Evolutionary conservation across 371 early-diverging fungal genomes (phyloP).

Genomic region (Lichtheimia corymbifera): DNA sequence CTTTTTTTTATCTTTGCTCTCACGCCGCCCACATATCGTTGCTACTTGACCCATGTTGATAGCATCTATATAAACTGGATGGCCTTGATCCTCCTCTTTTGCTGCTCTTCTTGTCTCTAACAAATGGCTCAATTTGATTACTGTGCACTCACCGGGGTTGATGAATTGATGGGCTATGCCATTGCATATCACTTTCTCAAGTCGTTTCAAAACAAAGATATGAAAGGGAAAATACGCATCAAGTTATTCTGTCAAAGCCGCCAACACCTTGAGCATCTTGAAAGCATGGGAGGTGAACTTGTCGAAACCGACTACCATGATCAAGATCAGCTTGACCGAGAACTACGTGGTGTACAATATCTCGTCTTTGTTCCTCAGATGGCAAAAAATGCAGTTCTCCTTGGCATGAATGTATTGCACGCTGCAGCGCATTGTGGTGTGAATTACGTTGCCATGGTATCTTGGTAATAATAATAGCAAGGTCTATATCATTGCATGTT

Average conservation of each 20-base stretch:
- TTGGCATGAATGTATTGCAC: slow-evolving; percentile 26
- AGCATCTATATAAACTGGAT: too few species aligned
- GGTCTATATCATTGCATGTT: not conserved
- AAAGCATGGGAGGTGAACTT: slow-evolving; percentile 32
- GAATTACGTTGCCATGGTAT: slow-evolving; percentile 27
- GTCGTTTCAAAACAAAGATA: slow-evolving; percentile 1
- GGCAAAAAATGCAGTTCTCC: slow-evolving; percentile 21
- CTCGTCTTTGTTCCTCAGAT: slow-evolving; percentile 29
- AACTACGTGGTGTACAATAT: slow-evolving; percentile 14
- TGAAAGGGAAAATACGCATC: not conserved
- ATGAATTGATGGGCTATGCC: slow-evolving; percentile 30
- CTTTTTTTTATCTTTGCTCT: too few species aligned
- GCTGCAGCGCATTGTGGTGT: slow-evolving; percentile 20
- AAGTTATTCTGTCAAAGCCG: slow-evolving; percentile 29
- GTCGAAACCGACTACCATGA: slow-evolving; percentile 26
- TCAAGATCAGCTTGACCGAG: slow-evolving; percentile 20
- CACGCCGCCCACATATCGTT: too few species aligned
- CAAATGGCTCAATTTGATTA: too few species aligned
- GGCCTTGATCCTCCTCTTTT: too few species aligned
- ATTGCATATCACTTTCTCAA: slow-evolving; percentile 26
- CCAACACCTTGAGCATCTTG: slow-evolving; percentile 20
- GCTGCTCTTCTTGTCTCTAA: too few species aligned
- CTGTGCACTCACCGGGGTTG: slow-evolving; percentile 32
- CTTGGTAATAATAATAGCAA: slow-evolving; percentile 21
- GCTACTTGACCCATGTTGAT: too few species aligned